phyloP scores from a whole-genome alignment of 2,329 filamentous ascomycete genomes.

The Chaetomiaceae sp. region DNA sequence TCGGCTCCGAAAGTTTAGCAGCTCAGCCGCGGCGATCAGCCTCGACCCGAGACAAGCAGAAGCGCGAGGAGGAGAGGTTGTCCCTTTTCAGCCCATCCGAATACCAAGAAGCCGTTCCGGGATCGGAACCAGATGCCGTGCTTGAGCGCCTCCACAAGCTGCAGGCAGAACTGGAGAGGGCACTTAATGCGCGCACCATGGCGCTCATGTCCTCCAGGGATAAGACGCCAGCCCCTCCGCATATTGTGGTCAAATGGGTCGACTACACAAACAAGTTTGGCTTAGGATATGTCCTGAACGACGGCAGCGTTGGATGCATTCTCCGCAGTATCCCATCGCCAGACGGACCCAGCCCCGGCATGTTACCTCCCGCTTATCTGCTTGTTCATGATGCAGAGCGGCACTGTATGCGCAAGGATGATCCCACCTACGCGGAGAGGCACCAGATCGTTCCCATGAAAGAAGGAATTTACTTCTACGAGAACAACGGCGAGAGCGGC shows the following conservation, averaged over 20 bases:
- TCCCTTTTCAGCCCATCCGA: slow-evolving; percentile 54
- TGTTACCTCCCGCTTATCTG: slow-evolving; percentile 63
- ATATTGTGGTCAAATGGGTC: slow-evolving; percentile 73
- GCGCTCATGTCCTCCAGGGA: slow-evolving; percentile 52
- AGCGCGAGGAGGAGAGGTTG: slow-evolving; percentile 29
- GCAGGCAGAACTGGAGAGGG: slow-evolving; percentile 56
- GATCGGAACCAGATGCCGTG: slow-evolving; percentile 52
- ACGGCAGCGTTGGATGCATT: slow-evolving; percentile 72
- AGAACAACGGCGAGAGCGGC: slow-evolving; percentile 61
- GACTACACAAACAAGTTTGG: slow-evolving; percentile 86
- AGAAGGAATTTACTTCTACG: slow-evolving; percentile 64
- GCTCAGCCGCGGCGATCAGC: slow-evolving; percentile 11
- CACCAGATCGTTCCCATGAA: slow-evolving; percentile 60
- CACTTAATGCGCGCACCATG: slow-evolving; percentile 57
- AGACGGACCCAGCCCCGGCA: slow-evolving; percentile 43
- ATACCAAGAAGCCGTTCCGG: slow-evolving; percentile 42
- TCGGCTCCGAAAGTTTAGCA: slow-evolving; percentile 20
- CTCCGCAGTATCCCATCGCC: slow-evolving; percentile 50
- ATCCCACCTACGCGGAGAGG: slow-evolving; percentile 49
- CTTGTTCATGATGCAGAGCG: slow-evolving; percentile 65
- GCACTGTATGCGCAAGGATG: slow-evolving; percentile 59
- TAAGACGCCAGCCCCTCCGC: slow-evolving; percentile 49
- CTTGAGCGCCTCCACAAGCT: slow-evolving; percentile 49
- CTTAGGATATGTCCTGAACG: slow-evolving; percentile 75
- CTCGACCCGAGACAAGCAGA: slow-evolving; percentile 13